Base-by-base conservation (phyloP, 345 rosid species). In the Lepidium africanum region DNA sequence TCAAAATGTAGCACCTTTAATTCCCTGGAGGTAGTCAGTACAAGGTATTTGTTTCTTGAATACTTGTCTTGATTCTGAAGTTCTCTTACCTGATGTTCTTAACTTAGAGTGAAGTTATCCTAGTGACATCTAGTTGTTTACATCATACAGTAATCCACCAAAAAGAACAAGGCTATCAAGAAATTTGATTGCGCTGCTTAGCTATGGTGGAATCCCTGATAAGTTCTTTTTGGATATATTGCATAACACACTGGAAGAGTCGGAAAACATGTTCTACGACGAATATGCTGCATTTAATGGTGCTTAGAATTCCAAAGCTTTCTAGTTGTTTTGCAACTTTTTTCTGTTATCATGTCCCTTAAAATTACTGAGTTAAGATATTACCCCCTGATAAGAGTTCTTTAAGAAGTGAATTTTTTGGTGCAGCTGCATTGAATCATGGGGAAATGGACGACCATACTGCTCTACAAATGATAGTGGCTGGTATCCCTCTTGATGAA, bases 201-300 rank as follows among this genome's bases (percentile, higher is more conserved):
- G 82, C 69, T 79, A 80, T 78, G 97, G 98, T 39, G 94, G 96
- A 39, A 81, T 93, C 52, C 90, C 98, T 1, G n/a, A 84, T 15
- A 79, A 64, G 0, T 80, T 80, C 59, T 84, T 92, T 65, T 42
- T 83, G 83, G 81, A 79, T 37, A 58, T 83, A 39, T 45, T 88
- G 76, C 56, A 35, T 25, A 78, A 40, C 56, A 80, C 87, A 3
- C 53, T 93, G 58, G 87, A 83, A 63, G 90, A 86, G 56, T 79
- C 85, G 3, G 51, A 62, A 7, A 21, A 58, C 66, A 76, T 63
- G 68, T 77, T 81, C 68, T 11, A 79, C 38, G 81, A 73, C n/a
- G 80, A 43, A 49, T 80, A 75, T 23, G 65, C 82, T 14, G 96
- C 96, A 9, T 40, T 82, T 17, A 84, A 47, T 79, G 91, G 98